Percentiles rank a stretch among this genome's conserved stretches.
phyloP scores from a whole-genome alignment of 169 alveolate genomes.

The Ichthyophthirius multifiliis region DNA sequence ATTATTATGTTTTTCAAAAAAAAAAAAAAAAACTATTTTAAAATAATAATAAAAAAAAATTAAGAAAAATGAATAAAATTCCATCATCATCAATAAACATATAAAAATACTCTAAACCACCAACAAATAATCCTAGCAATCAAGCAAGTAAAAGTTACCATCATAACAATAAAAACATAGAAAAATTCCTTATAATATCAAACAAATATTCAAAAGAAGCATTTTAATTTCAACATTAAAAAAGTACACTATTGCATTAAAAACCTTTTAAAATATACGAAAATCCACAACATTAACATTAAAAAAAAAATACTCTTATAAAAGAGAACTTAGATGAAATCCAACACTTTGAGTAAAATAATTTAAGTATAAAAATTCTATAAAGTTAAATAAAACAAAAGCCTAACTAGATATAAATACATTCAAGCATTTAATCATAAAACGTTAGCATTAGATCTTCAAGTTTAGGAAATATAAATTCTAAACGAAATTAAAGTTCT shows the following conservation, averaged over 20 bases:
- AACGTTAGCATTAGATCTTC: background rate
- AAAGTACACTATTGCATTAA: background rate
- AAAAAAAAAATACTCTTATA: background rate
- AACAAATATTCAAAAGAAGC: background rate
- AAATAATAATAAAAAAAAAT: too few relatives aligned
- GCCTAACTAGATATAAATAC: background rate
- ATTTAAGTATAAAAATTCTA: background rate
- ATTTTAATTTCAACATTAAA: background rate
- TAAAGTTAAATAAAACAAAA: background rate
- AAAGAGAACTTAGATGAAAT: too few relatives aligned
- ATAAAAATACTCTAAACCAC: too few relatives aligned
- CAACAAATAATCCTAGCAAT: too few relatives aligned
- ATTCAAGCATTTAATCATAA: background rate
- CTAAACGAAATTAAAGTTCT: too few relatives aligned
- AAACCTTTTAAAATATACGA: background rate
- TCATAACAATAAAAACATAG: background rate
- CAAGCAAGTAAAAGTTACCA: too few relatives aligned
- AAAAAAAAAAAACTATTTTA: too few relatives aligned
- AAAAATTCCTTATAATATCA: background rate
- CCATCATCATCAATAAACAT: too few relatives aligned
- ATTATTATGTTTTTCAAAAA: too few relatives aligned
- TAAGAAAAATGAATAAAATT: too few relatives aligned
- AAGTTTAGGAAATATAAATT: too few relatives aligned
- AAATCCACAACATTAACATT: background rate
- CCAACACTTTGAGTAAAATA: background rate